Base-by-base conservation (phyloP, 1,139 yeast species). In the Debaryomyces udenii region DNA sequence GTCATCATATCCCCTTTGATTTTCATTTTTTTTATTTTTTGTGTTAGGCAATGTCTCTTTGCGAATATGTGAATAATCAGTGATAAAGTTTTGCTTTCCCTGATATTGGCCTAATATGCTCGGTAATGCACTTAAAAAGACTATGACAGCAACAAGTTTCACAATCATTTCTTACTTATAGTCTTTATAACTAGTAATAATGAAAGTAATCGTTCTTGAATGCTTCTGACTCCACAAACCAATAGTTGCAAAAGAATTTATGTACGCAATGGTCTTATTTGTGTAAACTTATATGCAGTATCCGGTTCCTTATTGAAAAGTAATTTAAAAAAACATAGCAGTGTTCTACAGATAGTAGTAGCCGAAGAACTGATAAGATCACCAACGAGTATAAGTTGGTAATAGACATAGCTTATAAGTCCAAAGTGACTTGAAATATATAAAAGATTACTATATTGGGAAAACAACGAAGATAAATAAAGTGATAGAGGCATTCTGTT, bases 321-420 rank as follows among this genome's bases (percentile, higher is more conserved):
- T 34, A 34, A 33, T 34, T 34, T 34, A 15, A 34, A 34, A 33
- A 34, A 34, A 34, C 37, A 34, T 34, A 34, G 26, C 30, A 34
- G 9, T 34, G 24, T 26, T n/a, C 27, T 17, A 26, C 6, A 26
- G 37, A 34, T 34, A 34, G 26, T 15, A 17, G 23, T 22, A 34
- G 15, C 27, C 10, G 9, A 10, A 11, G 14, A 34, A 13, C 17
- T 24, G 23, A 34, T 15, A 34, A 26, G 16, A 27, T 16, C 23
- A 27, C 37, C 13, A 34, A 26, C 31, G 30, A 24, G 30, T 15
- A 27, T 14, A 34, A 26, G 18, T 23, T 34, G 18, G 23, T n/a
- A 4, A 32, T 6, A 26, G 11, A 34, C 31, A 9, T 17, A 23
- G 24, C 18, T 34, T 26, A 34, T 23, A 26, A 34, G 37, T 34